Evolutionary conservation across 2,329 filamentous ascomycete genomes (phyloP).

Genomic region (Sodiomyces alkalinus): DNA sequence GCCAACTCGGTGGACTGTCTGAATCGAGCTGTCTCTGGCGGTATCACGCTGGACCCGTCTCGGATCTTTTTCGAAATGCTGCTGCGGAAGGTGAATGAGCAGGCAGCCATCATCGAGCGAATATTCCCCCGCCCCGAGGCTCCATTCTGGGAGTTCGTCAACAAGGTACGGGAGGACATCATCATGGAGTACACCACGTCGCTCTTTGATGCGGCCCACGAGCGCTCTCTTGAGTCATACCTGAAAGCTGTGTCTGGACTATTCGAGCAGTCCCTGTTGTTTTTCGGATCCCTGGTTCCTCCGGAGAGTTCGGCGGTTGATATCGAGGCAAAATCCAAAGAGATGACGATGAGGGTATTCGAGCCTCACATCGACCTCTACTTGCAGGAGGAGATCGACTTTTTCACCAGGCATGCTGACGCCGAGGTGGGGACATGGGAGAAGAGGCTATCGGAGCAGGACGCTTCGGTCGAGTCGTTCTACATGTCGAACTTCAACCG

Average conservation of each 20-base stretch:
- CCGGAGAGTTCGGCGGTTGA: conserved; percentile 46
- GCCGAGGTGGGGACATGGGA: conserved; percentile 75
- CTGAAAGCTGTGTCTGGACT: conserved; percentile 75
- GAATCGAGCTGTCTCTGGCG: conserved; percentile 47
- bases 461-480: conserved; percentile 79
- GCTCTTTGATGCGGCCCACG: conserved; percentile 76
- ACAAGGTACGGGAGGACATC: conserved; percentile 71
- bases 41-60: conserved; percentile 65
- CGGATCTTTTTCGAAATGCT: conserved; percentile 67
- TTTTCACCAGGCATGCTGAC: conserved; percentile 65
- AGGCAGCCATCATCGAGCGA: conserved; percentile 62
- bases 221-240: conserved; percentile 59
- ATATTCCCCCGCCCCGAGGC: conserved; percentile 61
- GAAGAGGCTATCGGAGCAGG: conserved; percentile 78
- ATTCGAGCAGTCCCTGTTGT: conserved; percentile 72
- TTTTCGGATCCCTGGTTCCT: conserved; percentile 55
- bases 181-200: conserved; percentile 75
- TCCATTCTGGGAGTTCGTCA: conserved; percentile 65
- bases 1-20: conserved; percentile 66
- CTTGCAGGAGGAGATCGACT: conserved; percentile 77
- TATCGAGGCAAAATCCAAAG: conserved; percentile 49
- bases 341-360: conserved; percentile 58
- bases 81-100: conserved; percentile 64
- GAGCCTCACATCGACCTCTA: conserved; percentile 92
- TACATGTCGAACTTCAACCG: conserved; percentile 93